A percentile compares a stretch with the other conserved stretches of the same genome.
These are phyloP conservation scores for Ophiostoma australiae DNA, from an alignment of 2,329 filamentous ascomycete species.

Conservation along the genomic window DNA sequence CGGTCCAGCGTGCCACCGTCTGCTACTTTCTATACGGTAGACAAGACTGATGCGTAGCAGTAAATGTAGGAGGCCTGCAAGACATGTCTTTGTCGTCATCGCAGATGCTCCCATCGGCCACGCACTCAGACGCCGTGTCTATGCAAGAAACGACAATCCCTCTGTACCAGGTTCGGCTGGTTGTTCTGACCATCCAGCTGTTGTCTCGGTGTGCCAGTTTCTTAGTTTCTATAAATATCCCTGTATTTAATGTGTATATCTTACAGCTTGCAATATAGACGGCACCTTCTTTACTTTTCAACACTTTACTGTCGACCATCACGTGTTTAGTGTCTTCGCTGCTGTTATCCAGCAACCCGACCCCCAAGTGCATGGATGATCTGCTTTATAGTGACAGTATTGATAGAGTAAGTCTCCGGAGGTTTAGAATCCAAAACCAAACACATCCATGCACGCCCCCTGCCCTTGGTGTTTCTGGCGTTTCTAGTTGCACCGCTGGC, in stretches of 20 bases:
- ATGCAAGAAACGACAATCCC: too few relatives aligned
- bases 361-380: neutral
- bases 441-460: slow-evolving; percentile 5
- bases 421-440: neutral
- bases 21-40: neutral
- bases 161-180: neutral
- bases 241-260: neutral
- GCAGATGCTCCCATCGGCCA: neutral
- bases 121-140: neutral
- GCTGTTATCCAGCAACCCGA: too few relatives aligned
- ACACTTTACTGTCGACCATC: too few relatives aligned
- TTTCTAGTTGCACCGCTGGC: neutral
- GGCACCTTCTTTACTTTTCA: too few relatives aligned
- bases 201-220: neutral
- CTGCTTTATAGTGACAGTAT: neutral
- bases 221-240: neutral
- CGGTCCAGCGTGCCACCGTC: neutral
- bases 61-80: neutral
- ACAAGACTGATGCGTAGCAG: neutral
- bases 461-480: neutral
- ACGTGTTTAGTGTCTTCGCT: too few relatives aligned
- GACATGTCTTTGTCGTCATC: neutral
- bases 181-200: neutral
- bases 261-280: neutral
- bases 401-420: neutral